Conservation (phyloP, 768 basidiomycete species). For the Coprinopsis sp. region DNA sequence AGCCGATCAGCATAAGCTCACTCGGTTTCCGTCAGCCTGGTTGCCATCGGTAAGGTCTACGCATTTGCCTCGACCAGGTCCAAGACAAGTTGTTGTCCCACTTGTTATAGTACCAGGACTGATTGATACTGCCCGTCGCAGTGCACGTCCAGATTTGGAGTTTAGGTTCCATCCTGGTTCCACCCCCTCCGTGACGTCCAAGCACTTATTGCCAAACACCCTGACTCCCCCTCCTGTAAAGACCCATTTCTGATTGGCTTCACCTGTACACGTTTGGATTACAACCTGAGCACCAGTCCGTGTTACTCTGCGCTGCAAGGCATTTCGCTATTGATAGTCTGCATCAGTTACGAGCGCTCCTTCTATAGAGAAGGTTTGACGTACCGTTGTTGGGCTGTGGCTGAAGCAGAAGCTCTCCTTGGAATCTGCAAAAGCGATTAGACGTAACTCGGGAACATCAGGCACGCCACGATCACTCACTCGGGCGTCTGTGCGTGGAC, state of each 20-base stretch:
- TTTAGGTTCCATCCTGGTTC: constrained; percentile 40
- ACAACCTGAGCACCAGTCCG: constrained; percentile 45
- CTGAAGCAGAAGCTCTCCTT: constrained; percentile 39
- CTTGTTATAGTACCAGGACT: constrained; percentile 43
- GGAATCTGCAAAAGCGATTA: constrained; percentile 27
- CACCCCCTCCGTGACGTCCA: constrained; percentile 42
- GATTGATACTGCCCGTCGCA: constrained; percentile 35
- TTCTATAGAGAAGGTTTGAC: constrained; percentile 2
- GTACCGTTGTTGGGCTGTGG: constrained; percentile 39
- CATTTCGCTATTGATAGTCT: constrained; percentile 36
- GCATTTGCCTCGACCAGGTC: constrained; percentile 46
- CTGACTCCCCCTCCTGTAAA: constrained; percentile 39
- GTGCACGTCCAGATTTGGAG: constrained; percentile 52
- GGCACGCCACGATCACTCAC: background rate
- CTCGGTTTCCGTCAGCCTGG: constrained; percentile 35
- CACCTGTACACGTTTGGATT: constrained; percentile 41
- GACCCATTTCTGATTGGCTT: constrained; percentile 44
- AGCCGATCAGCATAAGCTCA: constrained; percentile 19
- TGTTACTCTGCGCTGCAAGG: constrained; percentile 45
- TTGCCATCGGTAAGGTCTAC: constrained; percentile 42
- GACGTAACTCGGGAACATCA: background rate
- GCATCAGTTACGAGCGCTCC: constrained; percentile 6
- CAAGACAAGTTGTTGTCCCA: constrained; percentile 40
- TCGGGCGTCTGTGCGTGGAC: constrained; percentile 7
- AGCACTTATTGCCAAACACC: constrained; percentile 44